Evolutionary conservation across 345 rosid species (phyloP).

Genomic region (Hevea brasiliensis): DNA sequence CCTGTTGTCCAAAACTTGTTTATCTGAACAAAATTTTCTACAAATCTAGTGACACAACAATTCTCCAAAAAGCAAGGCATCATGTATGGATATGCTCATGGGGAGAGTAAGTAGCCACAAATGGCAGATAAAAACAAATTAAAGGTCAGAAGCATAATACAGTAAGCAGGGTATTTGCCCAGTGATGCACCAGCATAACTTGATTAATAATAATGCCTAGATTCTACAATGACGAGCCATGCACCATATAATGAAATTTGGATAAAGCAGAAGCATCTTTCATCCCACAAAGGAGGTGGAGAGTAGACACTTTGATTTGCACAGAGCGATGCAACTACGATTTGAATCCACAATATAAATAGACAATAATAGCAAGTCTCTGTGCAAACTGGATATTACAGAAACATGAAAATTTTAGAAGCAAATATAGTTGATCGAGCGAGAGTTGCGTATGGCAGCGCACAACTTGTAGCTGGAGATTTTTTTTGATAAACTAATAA

Average conservation of each 20-base stretch:
- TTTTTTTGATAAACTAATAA: no score
- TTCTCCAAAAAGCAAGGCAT: background rate
- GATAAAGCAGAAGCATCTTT: background rate
- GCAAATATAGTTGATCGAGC: background rate
- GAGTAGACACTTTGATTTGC: no score
- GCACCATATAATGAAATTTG: background rate
- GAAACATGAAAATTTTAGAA: background rate
- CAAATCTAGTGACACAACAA: background rate
- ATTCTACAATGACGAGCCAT: background rate
- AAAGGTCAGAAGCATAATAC: no score
- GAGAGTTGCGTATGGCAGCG: no score
- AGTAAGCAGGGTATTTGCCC: no score
- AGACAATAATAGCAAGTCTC: background rate
- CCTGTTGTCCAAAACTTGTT: background rate
- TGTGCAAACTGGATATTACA: background rate
- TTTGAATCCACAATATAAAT: no score
- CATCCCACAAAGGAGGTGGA: background rate
- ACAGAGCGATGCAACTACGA: background rate
- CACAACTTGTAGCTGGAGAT: no score
- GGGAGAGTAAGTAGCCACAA: no score
- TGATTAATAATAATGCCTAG: background rate
- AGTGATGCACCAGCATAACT: background rate
- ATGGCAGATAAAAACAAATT: no score
- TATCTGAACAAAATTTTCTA: background rate
- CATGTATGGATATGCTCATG: background rate